These are phyloP conservation scores for Cadophora sp. DNA, from an alignment of 2,329 filamentous ascomycete genomes.

Conservation along the genomic window DNA sequence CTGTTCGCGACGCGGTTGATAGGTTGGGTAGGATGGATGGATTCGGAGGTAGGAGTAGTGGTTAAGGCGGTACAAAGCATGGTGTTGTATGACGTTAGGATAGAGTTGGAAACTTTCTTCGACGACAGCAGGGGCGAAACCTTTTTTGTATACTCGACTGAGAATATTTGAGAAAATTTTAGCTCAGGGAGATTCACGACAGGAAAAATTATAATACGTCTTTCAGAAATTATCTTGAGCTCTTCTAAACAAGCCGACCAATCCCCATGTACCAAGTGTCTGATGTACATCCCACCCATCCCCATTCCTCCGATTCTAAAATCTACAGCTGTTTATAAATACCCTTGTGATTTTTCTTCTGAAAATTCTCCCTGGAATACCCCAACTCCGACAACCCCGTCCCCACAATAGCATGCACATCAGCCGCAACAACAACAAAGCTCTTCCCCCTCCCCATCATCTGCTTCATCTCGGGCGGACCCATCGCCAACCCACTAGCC, in stretches of 20 bases:
- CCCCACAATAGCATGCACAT: conserved; percentile 23
- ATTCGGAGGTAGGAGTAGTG: no score
- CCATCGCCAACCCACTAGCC: conserved; percentile 36
- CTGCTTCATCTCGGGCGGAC: conserved; percentile 31
- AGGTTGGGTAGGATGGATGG: neutral
- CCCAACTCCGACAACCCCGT: conserved; percentile 5
- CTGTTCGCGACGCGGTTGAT: neutral
- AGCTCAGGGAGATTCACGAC: no score
- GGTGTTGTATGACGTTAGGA: neutral
- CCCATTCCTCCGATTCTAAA: neutral
- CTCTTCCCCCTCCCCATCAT: conserved; percentile 34
- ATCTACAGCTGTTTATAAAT: conserved; percentile 17
- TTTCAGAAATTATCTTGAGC: no score
- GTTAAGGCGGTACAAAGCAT: no score
- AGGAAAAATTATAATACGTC: no score
- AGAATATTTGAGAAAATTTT: no score
- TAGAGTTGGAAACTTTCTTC: no score
- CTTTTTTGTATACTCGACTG: no score
- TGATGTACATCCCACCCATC: neutral
- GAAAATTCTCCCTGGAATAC: conserved; percentile 13
- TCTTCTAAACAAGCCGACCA: no score
- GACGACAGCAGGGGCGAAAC: no score
- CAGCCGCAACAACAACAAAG: conserved; percentile 31
- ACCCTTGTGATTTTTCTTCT: conserved; percentile 15
- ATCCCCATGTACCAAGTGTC: no score